Conservation (phyloP, 2,329 filamentous ascomycete species). For the Pseudopithomyces chartarum region DNA sequence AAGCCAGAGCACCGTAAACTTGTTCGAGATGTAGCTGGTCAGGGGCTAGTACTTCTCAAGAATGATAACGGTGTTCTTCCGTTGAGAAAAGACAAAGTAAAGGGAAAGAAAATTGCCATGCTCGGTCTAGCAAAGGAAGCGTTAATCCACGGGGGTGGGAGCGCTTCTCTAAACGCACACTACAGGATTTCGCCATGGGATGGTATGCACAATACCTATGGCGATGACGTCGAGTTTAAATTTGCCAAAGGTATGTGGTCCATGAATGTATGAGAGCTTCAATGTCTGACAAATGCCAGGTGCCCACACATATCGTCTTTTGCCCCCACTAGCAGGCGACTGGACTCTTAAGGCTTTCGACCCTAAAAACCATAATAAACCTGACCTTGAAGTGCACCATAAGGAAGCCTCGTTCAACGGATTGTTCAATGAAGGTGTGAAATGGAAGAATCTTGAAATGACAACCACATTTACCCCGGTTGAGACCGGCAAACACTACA, state of each 20-base stretch:
- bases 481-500: constrained; percentile 35
- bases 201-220: constrained; percentile 31
- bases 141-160: constrained; percentile 41
- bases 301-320: constrained; percentile 40
- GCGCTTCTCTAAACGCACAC: constrained; percentile 32
- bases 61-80: constrained; percentile 70
- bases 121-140: constrained; percentile 68
- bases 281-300: constrained; percentile 13
- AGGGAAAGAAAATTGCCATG: constrained; percentile 66
- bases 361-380: constrained; percentile 24
- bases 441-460: constrained; percentile 30
- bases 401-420: constrained; percentile 34
- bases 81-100: constrained; percentile 61
- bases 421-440: constrained; percentile 26
- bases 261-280: not conserved
- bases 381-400: constrained; percentile 26
- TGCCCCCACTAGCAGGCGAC: constrained; percentile 33
- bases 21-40: constrained; percentile 67
- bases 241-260: constrained; percentile 29
- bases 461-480: constrained; percentile 29
- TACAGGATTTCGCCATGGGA: constrained; percentile 35
- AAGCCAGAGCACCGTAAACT: constrained; percentile 64
- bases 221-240: constrained; percentile 35
- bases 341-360: constrained; percentile 39
- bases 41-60: constrained; percentile 74